Conservation (phyloP, 495 filamentous ascomycete species). For the Talaromyces proteolyticus region DNA sequence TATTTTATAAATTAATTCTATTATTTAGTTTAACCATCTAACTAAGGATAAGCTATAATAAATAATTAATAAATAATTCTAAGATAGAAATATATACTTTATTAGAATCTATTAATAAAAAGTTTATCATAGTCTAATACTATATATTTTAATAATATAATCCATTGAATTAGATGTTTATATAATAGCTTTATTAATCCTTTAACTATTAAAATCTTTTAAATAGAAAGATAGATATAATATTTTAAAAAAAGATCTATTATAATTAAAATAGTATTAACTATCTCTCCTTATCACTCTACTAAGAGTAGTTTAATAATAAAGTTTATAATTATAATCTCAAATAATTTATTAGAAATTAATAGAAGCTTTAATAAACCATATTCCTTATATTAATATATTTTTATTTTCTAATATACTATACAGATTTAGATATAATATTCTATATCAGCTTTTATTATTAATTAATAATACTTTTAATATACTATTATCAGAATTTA, state of each 20-base stretch:
- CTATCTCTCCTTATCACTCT: no score
- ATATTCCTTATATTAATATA: no score
- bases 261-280: not conserved
- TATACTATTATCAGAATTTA: not conserved
- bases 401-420: no score
- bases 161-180: not conserved
- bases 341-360: no score
- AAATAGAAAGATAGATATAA: not conserved
- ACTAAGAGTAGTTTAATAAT: no score
- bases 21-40: no score
- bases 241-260: constrained; percentile 1
- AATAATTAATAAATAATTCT: constrained; percentile 12
- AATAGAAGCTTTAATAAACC: no score
- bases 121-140: constrained; percentile 7
- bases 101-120: constrained; percentile 7
- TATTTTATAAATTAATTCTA: no score
- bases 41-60: not conserved
- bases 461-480: not conserved
- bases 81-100: not conserved
- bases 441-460: no score
- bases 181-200: not conserved
- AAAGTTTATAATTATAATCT: no score
- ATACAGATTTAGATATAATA: no score
- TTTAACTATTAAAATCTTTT: not conserved
- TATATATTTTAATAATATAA: constrained; percentile 5